phyloP scores from a whole-genome alignment of 768 basidiomycete genomes.

The Russula griseocarnosa region DNA sequence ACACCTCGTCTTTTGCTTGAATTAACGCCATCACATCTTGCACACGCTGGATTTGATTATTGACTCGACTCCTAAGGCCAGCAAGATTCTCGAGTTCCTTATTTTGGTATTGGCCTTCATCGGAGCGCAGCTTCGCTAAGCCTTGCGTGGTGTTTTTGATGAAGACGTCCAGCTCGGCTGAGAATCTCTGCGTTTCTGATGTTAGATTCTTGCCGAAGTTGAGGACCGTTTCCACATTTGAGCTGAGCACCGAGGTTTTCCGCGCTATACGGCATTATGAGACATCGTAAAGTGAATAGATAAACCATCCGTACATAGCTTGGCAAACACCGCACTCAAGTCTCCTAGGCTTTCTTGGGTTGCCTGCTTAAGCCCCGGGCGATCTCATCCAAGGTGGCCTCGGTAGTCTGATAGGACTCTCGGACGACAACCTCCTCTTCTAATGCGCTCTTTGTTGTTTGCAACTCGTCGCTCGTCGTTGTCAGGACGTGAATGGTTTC shows the following conservation, averaged over 20 bases:
- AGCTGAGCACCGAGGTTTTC: constrained; percentile 56
- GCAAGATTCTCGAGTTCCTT: constrained; percentile 54
- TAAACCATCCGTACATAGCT: constrained; percentile 58
- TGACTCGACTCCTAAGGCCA: constrained; percentile 50
- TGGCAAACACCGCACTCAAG: constrained; percentile 67
- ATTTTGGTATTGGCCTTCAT: constrained; percentile 53
- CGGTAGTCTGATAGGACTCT: constrained; percentile 72
- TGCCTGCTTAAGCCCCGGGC: constrained; percentile 62
- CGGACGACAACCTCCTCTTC: constrained; percentile 79
- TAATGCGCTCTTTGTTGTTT: constrained; percentile 52
- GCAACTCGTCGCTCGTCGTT: constrained; percentile 54
- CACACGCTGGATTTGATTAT: constrained; percentile 53
- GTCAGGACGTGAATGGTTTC: constrained; percentile 51
- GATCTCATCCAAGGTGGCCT: constrained; percentile 64
- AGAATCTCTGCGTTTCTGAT: constrained; percentile 49
- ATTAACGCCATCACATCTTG: constrained; percentile 52
- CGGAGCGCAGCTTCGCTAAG: constrained; percentile 49
- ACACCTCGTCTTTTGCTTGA: constrained; percentile 51
- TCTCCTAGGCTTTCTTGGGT: constrained; percentile 68
- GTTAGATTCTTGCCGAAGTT: constrained; percentile 59
- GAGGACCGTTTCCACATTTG: constrained; percentile 63
- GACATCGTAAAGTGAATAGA: neutral
- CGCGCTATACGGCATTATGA: constrained; percentile 51
- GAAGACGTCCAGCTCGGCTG: constrained; percentile 58
- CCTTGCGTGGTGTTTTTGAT: constrained; percentile 52